A percentile compares a stretch with the other conserved stretches of the same genome.
Evolutionary conservation across 139 green algal genomes (phyloP).

Genomic region (Astrephomene gubernaculifera): DNA sequence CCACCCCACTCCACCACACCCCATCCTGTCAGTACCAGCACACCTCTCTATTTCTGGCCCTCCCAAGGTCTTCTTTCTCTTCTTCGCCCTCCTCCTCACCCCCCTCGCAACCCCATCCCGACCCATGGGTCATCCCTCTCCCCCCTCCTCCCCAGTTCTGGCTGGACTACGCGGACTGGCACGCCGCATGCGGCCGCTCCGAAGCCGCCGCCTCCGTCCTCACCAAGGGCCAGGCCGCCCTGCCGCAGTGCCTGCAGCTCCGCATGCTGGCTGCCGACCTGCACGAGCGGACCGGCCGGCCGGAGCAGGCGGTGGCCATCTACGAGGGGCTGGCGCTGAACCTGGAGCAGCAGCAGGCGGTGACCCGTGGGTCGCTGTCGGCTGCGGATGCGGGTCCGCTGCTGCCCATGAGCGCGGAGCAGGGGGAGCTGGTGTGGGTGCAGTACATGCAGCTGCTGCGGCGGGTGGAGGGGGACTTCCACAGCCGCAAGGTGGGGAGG

Average conservation of each 20-base stretch:
- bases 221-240: conserved; percentile 27
- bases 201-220: conserved; percentile 11
- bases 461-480: conserved; percentile 60
- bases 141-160: conserved; percentile 51
- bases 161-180: conserved; percentile 66
- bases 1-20: no score
- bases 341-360: conserved; percentile 56
- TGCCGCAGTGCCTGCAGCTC: conserved; percentile 35
- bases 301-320: conserved; percentile 44
- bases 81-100: no score
- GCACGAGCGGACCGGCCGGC: conserved; percentile 22
- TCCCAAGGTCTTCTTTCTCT: no score
- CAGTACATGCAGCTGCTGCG: conserved; percentile 90
- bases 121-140: background rate
- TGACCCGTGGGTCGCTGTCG: conserved; percentile 3
- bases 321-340: conserved; percentile 57
- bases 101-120: no score
- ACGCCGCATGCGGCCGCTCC: conserved; percentile 23
- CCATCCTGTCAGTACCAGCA: no score
- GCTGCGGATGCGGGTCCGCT: conserved; percentile 23
- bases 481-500: conserved; percentile 19
- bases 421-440: conserved; percentile 80
- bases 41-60: no score
- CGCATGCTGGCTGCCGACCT: conserved; percentile 26
- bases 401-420: conserved; percentile 56